Conservation (phyloP, 768 basidiomycete species). For the Suillus subluteus region DNA sequence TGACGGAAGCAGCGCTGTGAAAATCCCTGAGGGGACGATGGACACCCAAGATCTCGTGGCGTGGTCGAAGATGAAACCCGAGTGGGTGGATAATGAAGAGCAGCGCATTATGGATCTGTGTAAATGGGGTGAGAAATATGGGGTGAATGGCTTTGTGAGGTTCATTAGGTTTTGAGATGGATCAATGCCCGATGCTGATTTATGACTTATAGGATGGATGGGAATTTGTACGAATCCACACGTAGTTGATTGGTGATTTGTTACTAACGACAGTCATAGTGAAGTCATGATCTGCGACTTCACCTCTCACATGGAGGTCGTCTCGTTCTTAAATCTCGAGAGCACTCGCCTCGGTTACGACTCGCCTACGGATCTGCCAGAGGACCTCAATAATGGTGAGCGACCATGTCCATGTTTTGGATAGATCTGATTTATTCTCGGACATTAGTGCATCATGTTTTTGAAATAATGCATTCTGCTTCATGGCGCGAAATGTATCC, state of each 20-base stretch:
- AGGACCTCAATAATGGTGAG: neutral
- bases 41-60: slow-evolving; percentile 42
- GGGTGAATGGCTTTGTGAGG: slow-evolving; percentile 41
- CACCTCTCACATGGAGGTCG: slow-evolving; percentile 38
- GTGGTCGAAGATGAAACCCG: slow-evolving; percentile 31
- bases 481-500: slow-evolving; percentile 29
- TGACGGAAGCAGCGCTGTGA: slow-evolving; percentile 33
- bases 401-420: slow-evolving; percentile 2
- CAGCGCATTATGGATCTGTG: slow-evolving; percentile 35
- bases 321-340: slow-evolving; percentile 42
- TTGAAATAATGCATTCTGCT: slow-evolving; percentile 21
- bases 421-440: neutral
- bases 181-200: neutral
- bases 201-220: slow-evolving; percentile 44
- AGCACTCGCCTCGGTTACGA: neutral
- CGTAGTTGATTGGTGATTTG: neutral
- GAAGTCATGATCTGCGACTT: slow-evolving; percentile 56
- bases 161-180: neutral
- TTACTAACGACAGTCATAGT: slow-evolving; percentile 27
- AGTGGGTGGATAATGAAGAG: slow-evolving; percentile 23
- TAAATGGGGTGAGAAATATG: slow-evolving; percentile 34
- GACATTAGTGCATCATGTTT: neutral
- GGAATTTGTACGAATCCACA: slow-evolving; percentile 45
- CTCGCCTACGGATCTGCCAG: neutral
- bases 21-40: slow-evolving; percentile 33